Percentiles rank a stretch among this genome's conserved stretches.
Conservation (phyloP, 2,329 filamentous ascomycete genomes). For the Malbranchea cinnamomea region DNA sequence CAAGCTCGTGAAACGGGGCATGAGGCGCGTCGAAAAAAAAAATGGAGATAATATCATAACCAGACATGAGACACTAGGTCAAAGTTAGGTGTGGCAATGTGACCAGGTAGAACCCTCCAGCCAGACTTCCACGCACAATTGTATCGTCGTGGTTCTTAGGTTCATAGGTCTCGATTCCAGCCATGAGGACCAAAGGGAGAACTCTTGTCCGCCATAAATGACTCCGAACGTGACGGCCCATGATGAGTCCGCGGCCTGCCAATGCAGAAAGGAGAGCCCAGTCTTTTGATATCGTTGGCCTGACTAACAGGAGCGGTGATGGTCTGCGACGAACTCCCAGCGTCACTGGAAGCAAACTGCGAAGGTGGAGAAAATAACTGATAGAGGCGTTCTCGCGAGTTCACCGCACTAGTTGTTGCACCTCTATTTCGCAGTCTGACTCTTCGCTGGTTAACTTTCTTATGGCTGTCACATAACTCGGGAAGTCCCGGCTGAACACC, state of each 20-base stretch:
- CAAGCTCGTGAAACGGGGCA: slow-evolving; percentile 1
- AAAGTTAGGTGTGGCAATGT: too few relatives aligned
- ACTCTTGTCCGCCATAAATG: slow-evolving; percentile 18
- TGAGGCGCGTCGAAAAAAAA: slow-evolving; percentile 1
- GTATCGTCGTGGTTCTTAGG: slow-evolving; percentile 16
- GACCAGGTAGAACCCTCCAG: too few relatives aligned
- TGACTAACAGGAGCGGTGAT: slow-evolving; percentile 4
- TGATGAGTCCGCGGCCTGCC: slow-evolving; percentile 23
- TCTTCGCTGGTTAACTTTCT: slow-evolving; percentile 38
- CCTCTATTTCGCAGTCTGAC: slow-evolving; percentile 47
- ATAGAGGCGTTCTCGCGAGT: slow-evolving; percentile 34
- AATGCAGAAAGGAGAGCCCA: slow-evolving; percentile 34
- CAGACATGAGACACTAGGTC: neutral
- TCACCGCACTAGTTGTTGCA: slow-evolving; percentile 43
- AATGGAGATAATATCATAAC: slow-evolving; percentile 1
- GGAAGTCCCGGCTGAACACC: slow-evolving; percentile 20
- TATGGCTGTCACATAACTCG: slow-evolving; percentile 21
- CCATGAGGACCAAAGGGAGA: neutral
- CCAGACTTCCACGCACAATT: too few relatives aligned
- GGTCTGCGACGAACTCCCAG: slow-evolving; percentile 14
- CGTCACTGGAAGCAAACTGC: slow-evolving; percentile 12
- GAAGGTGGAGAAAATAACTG: slow-evolving; percentile 40
- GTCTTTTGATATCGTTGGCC: slow-evolving; percentile 27
- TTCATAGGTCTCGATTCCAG: slow-evolving; percentile 12
- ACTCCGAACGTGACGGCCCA: slow-evolving; percentile 29